Conservation (phyloP, 371 early-diverging fungal species). For the Mucor circinelloides region DNA sequence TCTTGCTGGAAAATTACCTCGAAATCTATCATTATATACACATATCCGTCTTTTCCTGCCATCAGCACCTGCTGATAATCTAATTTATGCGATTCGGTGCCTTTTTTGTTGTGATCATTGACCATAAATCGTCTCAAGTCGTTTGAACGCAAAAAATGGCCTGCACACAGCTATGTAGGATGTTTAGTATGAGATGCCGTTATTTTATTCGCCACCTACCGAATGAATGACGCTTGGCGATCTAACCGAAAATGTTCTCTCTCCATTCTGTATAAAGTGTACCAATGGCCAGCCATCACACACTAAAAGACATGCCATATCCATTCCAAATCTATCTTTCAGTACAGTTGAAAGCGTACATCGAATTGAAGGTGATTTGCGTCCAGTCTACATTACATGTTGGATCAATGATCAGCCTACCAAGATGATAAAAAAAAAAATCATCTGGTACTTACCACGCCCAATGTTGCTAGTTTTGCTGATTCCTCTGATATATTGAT, state of each 20-base stretch:
- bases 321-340: conserved; percentile 35
- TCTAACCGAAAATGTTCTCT: conserved; percentile 28
- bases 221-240: conserved; percentile 42
- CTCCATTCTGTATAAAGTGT: conserved; percentile 43
- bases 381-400: conserved; percentile 22
- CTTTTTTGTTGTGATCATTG: background rate
- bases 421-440: background rate
- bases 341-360: conserved; percentile 41
- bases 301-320: conserved; percentile 41
- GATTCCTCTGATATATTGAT: conserved; percentile 46
- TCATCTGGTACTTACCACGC: conserved; percentile 18
- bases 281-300: conserved; percentile 49
- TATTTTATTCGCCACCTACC: conserved; percentile 21
- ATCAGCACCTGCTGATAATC: conserved; percentile 39
- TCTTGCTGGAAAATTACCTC: conserved; percentile 27
- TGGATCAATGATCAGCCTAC: too few relatives aligned
- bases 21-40: conserved; percentile 47
- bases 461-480: conserved; percentile 27
- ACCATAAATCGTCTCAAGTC: conserved; percentile 11
- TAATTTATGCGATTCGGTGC: conserved; percentile 5
- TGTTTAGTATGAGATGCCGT: background rate
- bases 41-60: conserved; percentile 48
- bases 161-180: conserved; percentile 43
- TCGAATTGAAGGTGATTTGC: conserved; percentile 37
- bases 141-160: conserved; percentile 33